Percentiles rank a stretch among this genome's conserved stretches.
Conservation (phyloP, 2,329 filamentous ascomycete species). For the Paecilomyces fulvus region DNA sequence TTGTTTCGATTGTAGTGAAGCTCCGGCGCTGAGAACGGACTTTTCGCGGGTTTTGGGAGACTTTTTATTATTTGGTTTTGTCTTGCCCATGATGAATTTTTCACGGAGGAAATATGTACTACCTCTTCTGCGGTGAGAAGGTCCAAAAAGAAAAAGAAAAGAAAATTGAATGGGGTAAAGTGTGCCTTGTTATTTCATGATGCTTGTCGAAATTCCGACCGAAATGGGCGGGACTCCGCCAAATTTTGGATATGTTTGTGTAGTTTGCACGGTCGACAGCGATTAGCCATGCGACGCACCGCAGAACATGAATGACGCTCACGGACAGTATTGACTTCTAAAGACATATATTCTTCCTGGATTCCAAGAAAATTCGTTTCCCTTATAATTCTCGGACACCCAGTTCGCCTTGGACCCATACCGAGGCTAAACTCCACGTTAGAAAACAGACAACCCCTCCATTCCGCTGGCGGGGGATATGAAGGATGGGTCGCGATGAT, state of each 20-base stretch:
- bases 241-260: slow-evolving; percentile 31
- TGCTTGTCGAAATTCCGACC: neutral
- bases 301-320: neutral
- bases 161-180: neutral
- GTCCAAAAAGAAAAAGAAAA: neutral
- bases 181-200: too few relatives aligned
- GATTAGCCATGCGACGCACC: slow-evolving; percentile 2
- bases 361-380: neutral
- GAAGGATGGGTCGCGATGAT: slow-evolving; percentile 58
- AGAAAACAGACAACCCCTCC: neutral
- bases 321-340: neutral
- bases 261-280: slow-evolving; percentile 32
- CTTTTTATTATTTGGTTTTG: slow-evolving; percentile 41
- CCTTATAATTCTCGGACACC: neutral
- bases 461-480: slow-evolving; percentile 10
- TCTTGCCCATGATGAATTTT: slow-evolving; percentile 41
- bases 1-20: slow-evolving; percentile 29
- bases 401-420: neutral
- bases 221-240: slow-evolving; percentile 1
- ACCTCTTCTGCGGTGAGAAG: neutral
- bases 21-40: slow-evolving; percentile 34
- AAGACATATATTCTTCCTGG: neutral
- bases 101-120: neutral
- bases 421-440: neutral
- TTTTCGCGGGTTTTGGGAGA: slow-evolving; percentile 33